Evolutionary conservation across 176 grass and related monocot species (phyloP).

Genomic region (Eragrostis nindensis): DNA sequence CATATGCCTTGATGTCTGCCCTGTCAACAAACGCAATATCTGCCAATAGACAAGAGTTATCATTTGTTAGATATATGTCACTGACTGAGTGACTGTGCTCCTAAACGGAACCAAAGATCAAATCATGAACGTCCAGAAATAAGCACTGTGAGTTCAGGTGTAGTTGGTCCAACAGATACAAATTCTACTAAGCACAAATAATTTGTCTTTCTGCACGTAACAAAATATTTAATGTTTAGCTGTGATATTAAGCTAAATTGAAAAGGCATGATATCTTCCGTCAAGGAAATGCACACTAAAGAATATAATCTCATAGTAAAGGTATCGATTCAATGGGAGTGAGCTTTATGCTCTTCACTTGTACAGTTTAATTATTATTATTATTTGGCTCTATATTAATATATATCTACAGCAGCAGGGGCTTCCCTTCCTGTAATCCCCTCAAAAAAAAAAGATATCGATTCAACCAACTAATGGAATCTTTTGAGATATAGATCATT

Average conservation of each 20-base stretch:
- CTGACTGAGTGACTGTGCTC: neutral
- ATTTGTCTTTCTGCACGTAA: conserved; percentile 34
- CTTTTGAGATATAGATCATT: conserved; percentile 5
- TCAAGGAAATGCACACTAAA: conserved; percentile 24
- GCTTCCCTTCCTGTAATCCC: too few relatives aligned
- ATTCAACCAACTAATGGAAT: conserved; percentile 25
- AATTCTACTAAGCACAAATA: neutral
- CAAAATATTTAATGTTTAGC: conserved; percentile 8
- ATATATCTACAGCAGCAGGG: too few relatives aligned
- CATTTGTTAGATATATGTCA: conserved; percentile 22
- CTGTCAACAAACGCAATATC: conserved; percentile 98
- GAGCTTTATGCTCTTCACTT: too few relatives aligned
- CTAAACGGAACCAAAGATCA: conserved; percentile 8
- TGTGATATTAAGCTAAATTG: conserved; percentile 7
- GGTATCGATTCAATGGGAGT: neutral
- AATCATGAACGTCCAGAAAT: neutral
- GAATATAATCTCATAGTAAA: conserved; percentile 1
- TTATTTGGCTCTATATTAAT: too few relatives aligned
- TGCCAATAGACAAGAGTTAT: conserved; percentile 60
- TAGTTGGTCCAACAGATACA: neutral
- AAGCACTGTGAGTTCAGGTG: neutral
- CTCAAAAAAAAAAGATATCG: too few relatives aligned
- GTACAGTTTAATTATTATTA: too few relatives aligned
- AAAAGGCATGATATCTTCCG: neutral
- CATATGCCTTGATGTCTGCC: conserved; percentile 99